Percentiles rank a stretch among this genome's conserved stretches.
These are phyloP conservation scores for Neonectria neomacrospora DNA, from an alignment of 2,329 filamentous ascomycete species.

Conservation along the genomic window DNA sequence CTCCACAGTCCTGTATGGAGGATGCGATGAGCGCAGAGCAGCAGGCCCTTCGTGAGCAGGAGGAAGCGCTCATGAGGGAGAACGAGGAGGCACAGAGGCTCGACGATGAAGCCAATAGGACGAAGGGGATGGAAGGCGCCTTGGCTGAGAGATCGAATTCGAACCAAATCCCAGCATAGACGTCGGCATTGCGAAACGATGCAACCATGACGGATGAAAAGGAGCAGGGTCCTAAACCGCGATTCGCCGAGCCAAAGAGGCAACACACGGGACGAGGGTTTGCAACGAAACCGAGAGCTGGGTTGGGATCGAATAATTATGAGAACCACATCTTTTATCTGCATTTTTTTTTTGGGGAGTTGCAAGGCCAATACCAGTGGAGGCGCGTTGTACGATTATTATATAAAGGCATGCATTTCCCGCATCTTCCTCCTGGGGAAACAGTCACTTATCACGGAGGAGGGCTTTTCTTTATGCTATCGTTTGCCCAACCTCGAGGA, in stretches of 20 bases:
- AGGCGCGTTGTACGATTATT: conserved; percentile 23
- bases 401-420: conserved; percentile 27
- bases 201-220: conserved; percentile 6
- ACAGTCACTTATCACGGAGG: conserved; percentile 18
- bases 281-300: conserved; percentile 19
- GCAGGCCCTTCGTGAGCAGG: conserved; percentile 60
- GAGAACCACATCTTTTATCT: conserved; percentile 19
- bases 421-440: not conserved
- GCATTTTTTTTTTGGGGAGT: conserved; percentile 26
- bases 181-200: conserved; percentile 1
- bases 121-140: conserved; percentile 43
- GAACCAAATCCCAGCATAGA: conserved; percentile 37
- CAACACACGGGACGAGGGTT: conserved; percentile 8
- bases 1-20: conserved; percentile 54
- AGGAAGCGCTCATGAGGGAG: conserved; percentile 61
- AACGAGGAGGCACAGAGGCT: conserved; percentile 66
- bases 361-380: conserved; percentile 28
- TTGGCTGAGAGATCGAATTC: conserved; percentile 26
- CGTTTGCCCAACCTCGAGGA: conserved; percentile 5
- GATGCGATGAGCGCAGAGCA: conserved; percentile 55
- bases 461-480: conserved; percentile 21
- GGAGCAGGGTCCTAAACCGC: conserved; percentile 27
- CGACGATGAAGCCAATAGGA: conserved; percentile 58
- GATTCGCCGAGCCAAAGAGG: conserved; percentile 14
- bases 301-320: conserved; percentile 21